A percentile compares a stretch with the other conserved stretches of the same genome.
Conservation (phyloP, 164 flowering plant genomes). For the Macadamia tetraphylla region DNA sequence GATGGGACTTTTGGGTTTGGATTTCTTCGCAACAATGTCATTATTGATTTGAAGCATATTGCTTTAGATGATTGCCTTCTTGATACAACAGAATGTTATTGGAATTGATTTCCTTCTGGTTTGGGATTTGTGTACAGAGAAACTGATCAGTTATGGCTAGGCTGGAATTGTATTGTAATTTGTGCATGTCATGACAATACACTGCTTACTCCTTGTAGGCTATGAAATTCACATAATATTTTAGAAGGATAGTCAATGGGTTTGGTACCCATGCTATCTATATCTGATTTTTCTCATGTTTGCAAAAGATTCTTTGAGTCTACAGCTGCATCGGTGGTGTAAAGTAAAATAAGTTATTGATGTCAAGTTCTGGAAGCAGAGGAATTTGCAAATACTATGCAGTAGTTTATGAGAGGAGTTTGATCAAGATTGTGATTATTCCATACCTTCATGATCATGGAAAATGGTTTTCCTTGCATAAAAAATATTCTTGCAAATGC, state of each 20-base stretch:
- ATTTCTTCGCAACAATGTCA: constrained; percentile 59
- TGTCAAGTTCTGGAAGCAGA: neutral
- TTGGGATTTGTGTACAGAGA: constrained; percentile 13
- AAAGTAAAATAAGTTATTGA: neutral
- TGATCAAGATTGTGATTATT: neutral
- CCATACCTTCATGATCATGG: too few species aligned
- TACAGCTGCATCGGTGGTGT: neutral
- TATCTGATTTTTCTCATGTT: neutral
- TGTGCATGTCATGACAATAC: constrained; percentile 4
- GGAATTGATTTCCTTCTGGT: constrained; percentile 13
- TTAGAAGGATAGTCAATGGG: neutral
- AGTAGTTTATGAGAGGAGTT: neutral
- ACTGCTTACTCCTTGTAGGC: neutral
- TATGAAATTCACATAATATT: too few species aligned
- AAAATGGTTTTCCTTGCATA: too few species aligned
- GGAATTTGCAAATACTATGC: neutral
- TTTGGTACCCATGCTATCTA: neutral
- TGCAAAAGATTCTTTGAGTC: neutral
- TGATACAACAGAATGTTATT: constrained; percentile 31
- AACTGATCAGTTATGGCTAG: constrained; percentile 1
- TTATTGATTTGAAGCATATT: constrained; percentile 66
- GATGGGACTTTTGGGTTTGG: constrained; percentile 88
- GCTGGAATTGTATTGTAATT: neutral
- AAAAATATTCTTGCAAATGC: too few species aligned
- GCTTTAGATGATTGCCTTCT: constrained; percentile 46